Base-by-base conservation (phyloP, 495 filamentous ascomycete genomes). In the Penicillium cosmopolitanum region DNA sequence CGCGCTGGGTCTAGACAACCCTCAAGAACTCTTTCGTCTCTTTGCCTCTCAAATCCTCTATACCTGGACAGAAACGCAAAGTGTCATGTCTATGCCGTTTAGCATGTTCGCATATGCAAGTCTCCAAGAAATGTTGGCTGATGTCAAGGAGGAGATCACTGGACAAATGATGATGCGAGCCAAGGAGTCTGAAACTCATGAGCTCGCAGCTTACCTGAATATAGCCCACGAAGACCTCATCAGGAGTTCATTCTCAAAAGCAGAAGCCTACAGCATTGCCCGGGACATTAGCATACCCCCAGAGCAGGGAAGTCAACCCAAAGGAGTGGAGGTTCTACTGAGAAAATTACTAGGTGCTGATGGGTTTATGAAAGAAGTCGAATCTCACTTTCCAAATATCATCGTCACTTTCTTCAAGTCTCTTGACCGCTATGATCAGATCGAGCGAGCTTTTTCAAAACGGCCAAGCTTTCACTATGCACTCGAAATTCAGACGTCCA, bases 31-130 rank as follows among this genome's bases (percentile, higher is more conserved):
- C 4, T 97, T 98, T 69, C 82, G 79, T n/a, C 80, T 98, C 4
- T 98, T 97, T 66, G 86, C 90, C 16, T 87, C 93, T 21, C 96
- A 99, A 70, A 81, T 98, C n/a, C 78, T 98, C 5, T 96, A 91
- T 69, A 96, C 93, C 0, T 98, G 95, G 96, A 84, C 93, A 3
- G 84, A 89, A 57, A 70, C 73, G 2, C 82, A 88, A 51, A 73
- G 80, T 25, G 73, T 96, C 11, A 75, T 78, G 1, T 79, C 83
- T 3, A 89, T 97, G 54, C 93, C 95, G 9, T 97, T 85, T 64
- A 76, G 79, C 47, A 89, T 93, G 10, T 98, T 97, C 73, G 87
- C 87, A 2, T 99, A 94, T 70, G 55, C 69, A 3, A 84, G 65
- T 31, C 82, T 97, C 0, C 72, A 80, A 52, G 88, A 91, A 13